Percentiles rank a stretch among this genome's conserved stretches.
phyloP scores from a whole-genome alignment of 768 basidiomycete species.

The Zangia roseola region DNA sequence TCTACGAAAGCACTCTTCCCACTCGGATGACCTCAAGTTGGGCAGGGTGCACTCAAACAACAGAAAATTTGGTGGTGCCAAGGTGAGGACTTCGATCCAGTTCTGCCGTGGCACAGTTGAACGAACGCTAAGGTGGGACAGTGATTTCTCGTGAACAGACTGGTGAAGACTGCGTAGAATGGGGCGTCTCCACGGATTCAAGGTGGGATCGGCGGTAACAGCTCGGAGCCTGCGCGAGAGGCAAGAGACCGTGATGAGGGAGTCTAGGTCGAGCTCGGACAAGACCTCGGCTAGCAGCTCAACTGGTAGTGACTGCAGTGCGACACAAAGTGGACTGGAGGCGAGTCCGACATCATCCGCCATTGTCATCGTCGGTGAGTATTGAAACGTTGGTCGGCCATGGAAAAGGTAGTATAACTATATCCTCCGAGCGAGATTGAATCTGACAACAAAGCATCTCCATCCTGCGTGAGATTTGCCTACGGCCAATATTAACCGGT shows the following conservation, averaged over 20 bases:
- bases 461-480: too few species aligned
- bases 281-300: conserved; percentile 75
- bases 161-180: conserved; percentile 57
- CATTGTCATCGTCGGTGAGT: not conserved
- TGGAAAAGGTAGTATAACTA: not conserved
- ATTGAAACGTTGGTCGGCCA: conserved; percentile 3
- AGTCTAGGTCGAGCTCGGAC: conserved; percentile 61
- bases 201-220: conserved; percentile 58
- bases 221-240: conserved; percentile 57
- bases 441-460: not conserved
- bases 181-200: conserved; percentile 77
- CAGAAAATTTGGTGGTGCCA: conserved; percentile 60
- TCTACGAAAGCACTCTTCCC: conserved; percentile 72
- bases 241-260: conserved; percentile 56
- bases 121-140: conserved; percentile 63
- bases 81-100: conserved; percentile 73
- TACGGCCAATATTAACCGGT: too few species aligned
- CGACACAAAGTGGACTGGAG: not conserved
- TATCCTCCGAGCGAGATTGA: not conserved
- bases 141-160: conserved; percentile 44
- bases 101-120: conserved; percentile 70
- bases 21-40: conserved; percentile 61
- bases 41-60: conserved; percentile 69
- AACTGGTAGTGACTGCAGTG: conserved; percentile 60
- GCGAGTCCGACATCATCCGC: not conserved